A percentile compares a stretch with the other conserved stretches of the same genome.
Conservation (phyloP, 768 basidiomycete species). For the Rossbeevera mucosa region DNA sequence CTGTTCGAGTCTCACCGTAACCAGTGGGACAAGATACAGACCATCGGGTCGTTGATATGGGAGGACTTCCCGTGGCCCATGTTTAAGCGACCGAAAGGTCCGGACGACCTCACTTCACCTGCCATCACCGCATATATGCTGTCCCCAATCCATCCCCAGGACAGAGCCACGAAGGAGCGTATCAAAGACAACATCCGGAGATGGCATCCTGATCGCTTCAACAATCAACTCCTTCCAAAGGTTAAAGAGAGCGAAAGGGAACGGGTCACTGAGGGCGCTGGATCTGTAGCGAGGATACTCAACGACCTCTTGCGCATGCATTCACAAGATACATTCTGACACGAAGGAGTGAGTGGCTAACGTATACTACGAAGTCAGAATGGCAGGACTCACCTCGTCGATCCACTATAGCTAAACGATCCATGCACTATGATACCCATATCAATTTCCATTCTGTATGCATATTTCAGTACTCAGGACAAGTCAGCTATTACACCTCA, state of each 20-base stretch:
- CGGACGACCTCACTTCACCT: slow-evolving; percentile 57
- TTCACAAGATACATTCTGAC: slow-evolving; percentile 34
- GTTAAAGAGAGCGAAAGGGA: slow-evolving; percentile 62
- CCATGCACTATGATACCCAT: slow-evolving; percentile 29
- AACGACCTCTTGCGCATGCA: slow-evolving; percentile 64
- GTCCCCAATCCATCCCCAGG: slow-evolving; percentile 50
- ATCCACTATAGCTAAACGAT: slow-evolving; percentile 13
- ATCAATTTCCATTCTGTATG: slow-evolving; percentile 29
- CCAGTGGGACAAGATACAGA: slow-evolving; percentile 50
- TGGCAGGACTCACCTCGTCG: slow-evolving; percentile 9
- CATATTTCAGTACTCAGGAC: slow-evolving; percentile 23
- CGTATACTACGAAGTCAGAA: neutral
- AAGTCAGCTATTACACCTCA: slow-evolving; percentile 3
- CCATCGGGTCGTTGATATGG: slow-evolving; percentile 49
- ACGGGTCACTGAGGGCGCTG: slow-evolving; percentile 67
- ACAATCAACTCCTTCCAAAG: slow-evolving; percentile 60
- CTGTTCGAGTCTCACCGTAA: slow-evolving; percentile 59
- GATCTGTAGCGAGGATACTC: slow-evolving; percentile 62
- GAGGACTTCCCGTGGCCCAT: slow-evolving; percentile 73
- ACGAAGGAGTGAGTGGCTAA: slow-evolving; percentile 26
- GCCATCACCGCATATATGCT: slow-evolving; percentile 60
- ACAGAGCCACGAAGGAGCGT: slow-evolving; percentile 59
- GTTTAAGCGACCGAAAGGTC: slow-evolving; percentile 48
- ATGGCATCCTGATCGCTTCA: slow-evolving; percentile 85
- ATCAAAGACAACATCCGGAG: slow-evolving; percentile 68